Conservation (phyloP, 2,329 filamentous ascomycete genomes). For the Ophiostoma triangulosporum region DNA sequence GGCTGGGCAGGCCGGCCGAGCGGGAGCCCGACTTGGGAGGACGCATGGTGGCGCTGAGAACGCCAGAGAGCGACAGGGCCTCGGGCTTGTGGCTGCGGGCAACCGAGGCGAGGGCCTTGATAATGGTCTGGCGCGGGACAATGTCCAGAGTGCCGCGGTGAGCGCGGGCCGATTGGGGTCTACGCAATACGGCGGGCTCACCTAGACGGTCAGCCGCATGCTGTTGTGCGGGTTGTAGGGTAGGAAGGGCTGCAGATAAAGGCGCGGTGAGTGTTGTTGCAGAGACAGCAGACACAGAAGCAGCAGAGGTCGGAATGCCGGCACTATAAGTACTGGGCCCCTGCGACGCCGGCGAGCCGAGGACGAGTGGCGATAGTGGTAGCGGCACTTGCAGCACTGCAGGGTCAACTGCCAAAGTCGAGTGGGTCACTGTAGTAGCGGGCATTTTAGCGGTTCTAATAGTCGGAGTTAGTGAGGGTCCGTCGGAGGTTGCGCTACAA, state of each 20-base stretch:
- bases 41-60: conserved; percentile 33
- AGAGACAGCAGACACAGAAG: not conserved
- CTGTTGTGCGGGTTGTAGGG: conserved; percentile 18
- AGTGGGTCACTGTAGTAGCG: conserved; percentile 18
- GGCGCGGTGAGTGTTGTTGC: not conserved
- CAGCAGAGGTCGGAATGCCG: not conserved
- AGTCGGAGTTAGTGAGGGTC: not conserved
- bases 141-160: conserved; percentile 43
- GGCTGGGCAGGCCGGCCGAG: not conserved
- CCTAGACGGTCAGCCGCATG: conserved; percentile 7
- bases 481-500: not conserved
- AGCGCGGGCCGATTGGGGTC: conserved; percentile 11
- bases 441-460: conserved; percentile 20
- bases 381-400: conserved; percentile 21
- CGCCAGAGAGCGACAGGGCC: conserved; percentile 46
- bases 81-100: conserved; percentile 47
- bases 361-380: conserved; percentile 3
- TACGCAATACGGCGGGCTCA: conserved; percentile 5
- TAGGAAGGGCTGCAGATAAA: not conserved
- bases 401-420: conserved; percentile 31
- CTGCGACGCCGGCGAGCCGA: not conserved
- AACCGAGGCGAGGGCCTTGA: conserved; percentile 66
- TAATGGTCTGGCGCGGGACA: conserved; percentile 65
- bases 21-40: not conserved
- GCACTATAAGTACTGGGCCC: not conserved